Base-by-base conservation (phyloP, 164 flowering plant genomes). In the Chloranthus sessilifolius region DNA sequence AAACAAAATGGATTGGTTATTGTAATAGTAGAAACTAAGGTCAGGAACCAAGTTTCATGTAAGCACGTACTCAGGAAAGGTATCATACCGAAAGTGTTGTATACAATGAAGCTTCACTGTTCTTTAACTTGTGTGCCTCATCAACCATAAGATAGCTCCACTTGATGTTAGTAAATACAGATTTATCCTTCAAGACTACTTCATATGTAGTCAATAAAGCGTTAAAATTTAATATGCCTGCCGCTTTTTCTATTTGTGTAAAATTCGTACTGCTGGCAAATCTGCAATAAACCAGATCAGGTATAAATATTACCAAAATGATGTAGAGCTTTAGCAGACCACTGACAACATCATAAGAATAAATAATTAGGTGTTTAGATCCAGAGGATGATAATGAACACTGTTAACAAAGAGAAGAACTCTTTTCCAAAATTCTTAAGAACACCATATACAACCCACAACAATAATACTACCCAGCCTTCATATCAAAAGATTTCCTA, bases 121-220 rank as follows among this genome's bases (percentile, higher is more conserved):
- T 94, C 70, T 94, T 94, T 38, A 94, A 70, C 66, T 97, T 75
- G 52, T 94, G 99, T 42, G 99, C 99, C 69, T 94, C 99, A 72
- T 94, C 99, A 60, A 94, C 97, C 97, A 89, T 87, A 46, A 94
- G 84, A 67, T 94, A 94, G 62, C 60, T 87, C 99, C 99, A 94
- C 71, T 68, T 85, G 50, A 94, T 81, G 71, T 83, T 94, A 39
- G 97, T 80, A 28, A 94, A 82, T 36, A 84, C 88, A 48, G 80
- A 82, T 61, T 87, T 89, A 59, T 94, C 97, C 65, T 89, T 94
- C 65, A 94, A 69, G 29, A 94, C 71, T 35, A 94, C 96, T 73
- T 94, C 99, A 71, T 94, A 94, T 26, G 99, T 94, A 17, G 99
- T 94, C 75, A 94, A 70, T 35, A 94, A 73, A 15, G 95, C 41